These are phyloP conservation scores for Penicillium sp. DNA, from an alignment of 2,329 filamentous ascomycete genomes.

Conservation along the genomic window DNA sequence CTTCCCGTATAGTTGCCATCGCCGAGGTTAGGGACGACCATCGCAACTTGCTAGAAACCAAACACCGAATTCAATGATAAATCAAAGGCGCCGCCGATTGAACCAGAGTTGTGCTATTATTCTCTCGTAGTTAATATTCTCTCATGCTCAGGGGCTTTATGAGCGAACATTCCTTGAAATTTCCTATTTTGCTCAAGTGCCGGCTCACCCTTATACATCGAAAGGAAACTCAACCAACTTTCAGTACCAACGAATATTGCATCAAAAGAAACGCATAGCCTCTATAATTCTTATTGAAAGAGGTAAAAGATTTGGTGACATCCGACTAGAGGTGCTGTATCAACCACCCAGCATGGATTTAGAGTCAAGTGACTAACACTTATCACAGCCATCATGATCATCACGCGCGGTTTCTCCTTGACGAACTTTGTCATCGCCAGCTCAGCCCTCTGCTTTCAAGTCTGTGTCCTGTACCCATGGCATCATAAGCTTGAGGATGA, in stretches of 20 bases:
- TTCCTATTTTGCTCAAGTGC: background rate
- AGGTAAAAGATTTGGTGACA: background rate
- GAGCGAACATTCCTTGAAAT: background rate
- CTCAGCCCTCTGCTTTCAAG: constrained; percentile 70
- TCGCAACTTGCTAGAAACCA: background rate
- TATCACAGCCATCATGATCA: constrained; percentile 44
- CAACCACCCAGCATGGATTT: no score
- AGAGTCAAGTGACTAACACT: background rate
- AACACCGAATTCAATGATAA: background rate
- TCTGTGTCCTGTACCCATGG: constrained; percentile 74
- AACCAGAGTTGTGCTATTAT: background rate
- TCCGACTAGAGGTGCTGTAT: background rate
- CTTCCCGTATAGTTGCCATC: background rate
- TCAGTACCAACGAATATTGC: background rate
- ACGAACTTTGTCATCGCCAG: constrained; percentile 71
- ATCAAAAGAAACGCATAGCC: background rate
- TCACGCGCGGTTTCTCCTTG: constrained; percentile 61
- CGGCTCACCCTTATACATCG: background rate
- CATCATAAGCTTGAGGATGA: constrained; percentile 69
- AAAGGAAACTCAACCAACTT: background rate
- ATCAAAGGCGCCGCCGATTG: no score
- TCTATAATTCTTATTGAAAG: background rate
- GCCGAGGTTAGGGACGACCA: constrained; percentile 3
- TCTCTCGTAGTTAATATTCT: background rate
- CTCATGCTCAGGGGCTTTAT: background rate